Conservation (phyloP, 208 protist species). For the Trypanosoma vivax region DNA sequence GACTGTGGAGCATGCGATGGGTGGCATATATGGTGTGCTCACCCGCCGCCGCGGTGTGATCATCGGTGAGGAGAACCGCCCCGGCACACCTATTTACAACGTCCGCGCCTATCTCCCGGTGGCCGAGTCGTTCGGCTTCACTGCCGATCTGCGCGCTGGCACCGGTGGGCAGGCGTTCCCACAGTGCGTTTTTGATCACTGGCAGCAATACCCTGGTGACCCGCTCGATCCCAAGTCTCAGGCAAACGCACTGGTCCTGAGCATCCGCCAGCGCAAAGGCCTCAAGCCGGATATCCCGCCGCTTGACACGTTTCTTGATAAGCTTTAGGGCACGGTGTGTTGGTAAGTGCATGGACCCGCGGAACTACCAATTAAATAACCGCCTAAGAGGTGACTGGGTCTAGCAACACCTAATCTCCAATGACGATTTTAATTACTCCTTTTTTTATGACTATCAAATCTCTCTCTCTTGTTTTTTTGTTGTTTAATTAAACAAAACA, state of each 20-base stretch:
- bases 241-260: constrained; percentile 65
- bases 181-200: constrained; percentile 99
- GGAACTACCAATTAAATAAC: no score
- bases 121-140: constrained; percentile 98
- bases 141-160: constrained; percentile 91
- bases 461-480: no score
- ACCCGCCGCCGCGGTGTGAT: constrained; percentile 95
- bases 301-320: constrained; percentile 93
- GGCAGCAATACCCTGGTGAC: constrained; percentile 87
- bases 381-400: no score
- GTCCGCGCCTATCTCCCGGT: constrained; percentile 98
- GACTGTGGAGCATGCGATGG: constrained; percentile 92
- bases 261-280: constrained; percentile 96
- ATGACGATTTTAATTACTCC: no score
- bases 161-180: constrained; percentile 94
- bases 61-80: constrained; percentile 92
- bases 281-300: constrained; percentile 90
- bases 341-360: no score
- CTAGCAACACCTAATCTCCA: no score
- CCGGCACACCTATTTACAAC: constrained; percentile 95
- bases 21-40: constrained; percentile 95
- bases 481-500: no score
- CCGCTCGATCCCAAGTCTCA: constrained; percentile 65
- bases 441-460: no score
- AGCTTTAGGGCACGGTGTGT: constrained; percentile 78